phyloP scores from a whole-genome alignment of 2,329 filamentous ascomycete genomes.

The Capronia coronata region DNA sequence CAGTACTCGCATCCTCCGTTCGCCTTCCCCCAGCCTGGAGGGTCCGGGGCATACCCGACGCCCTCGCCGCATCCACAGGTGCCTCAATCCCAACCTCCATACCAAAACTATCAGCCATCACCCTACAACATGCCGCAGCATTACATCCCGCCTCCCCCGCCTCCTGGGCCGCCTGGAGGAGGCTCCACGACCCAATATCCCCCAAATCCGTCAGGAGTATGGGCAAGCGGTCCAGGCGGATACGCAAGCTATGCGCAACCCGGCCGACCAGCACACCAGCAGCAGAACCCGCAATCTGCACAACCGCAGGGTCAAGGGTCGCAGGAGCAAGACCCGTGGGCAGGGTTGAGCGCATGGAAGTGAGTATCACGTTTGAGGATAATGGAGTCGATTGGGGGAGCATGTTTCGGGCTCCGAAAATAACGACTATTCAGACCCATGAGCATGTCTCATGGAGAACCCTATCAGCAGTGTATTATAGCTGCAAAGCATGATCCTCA shows the following conservation, averaged over 20 bases:
- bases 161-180: constrained; percentile 53
- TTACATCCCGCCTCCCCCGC: constrained; percentile 62
- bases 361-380: constrained; percentile 30
- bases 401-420: too few species aligned
- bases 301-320: constrained; percentile 11
- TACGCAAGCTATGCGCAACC: constrained; percentile 45
- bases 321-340: constrained; percentile 56
- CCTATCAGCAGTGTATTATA: too few species aligned
- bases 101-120: constrained; percentile 37
- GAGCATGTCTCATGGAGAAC: too few species aligned
- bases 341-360: constrained; percentile 64
- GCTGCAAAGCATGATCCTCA: too few species aligned
- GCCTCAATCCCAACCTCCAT: constrained; percentile 32
- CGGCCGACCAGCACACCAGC: constrained; percentile 35
- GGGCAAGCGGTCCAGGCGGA: constrained; percentile 47
- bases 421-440: too few species aligned
- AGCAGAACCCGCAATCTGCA: constrained; percentile 32
- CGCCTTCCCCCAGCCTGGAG: constrained; percentile 32
- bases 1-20: constrained; percentile 21
- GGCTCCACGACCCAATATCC: constrained; percentile 50
- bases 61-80: constrained; percentile 23
- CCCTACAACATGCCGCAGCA: constrained; percentile 51
- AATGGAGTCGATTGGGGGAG: too few species aligned
- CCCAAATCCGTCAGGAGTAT: constrained; percentile 31
- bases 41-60: constrained; percentile 29